These are phyloP conservation scores for Acanthamoeba royreba DNA, from an alignment of 208 protist genomes.

Conservation along the genomic window DNA sequence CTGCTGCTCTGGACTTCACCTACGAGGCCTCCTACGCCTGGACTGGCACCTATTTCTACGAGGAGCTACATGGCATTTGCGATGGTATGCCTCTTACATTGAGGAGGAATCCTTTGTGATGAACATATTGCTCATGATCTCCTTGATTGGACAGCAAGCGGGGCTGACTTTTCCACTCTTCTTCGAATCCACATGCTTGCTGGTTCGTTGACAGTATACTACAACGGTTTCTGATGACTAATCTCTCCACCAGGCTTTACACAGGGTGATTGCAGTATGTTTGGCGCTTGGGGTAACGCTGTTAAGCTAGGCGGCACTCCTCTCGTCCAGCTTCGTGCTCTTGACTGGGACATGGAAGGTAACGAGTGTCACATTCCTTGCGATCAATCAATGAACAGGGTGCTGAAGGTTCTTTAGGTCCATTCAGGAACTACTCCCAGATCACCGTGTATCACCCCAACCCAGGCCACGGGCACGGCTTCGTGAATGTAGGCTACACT, in stretches of 20 bases:
- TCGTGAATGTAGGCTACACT: conserved; percentile 59
- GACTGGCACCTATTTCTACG: conserved; percentile 24
- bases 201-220: no score
- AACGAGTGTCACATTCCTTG: no score
- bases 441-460: conserved; percentile 61
- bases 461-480: conserved; percentile 36
- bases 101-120: background rate
- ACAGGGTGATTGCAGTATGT: background rate
- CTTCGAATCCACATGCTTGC: no score
- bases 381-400: no score
- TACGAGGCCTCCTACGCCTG: conserved; percentile 39
- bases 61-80: conserved; percentile 54
- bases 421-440: conserved; percentile 30
- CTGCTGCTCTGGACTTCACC: conserved; percentile 54
- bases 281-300: background rate
- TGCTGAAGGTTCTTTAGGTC: background rate
- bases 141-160: background rate
- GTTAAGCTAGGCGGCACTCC: background rate
- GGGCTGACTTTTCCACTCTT: no score
- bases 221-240: no score
- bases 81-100: conserved; percentile 42
- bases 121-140: background rate
- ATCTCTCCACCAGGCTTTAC: no score
- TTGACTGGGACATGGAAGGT: background rate
- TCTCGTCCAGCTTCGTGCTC: conserved; percentile 55